Evolutionary conservation across 306 rosid species (phyloP), one percentile per base, ranked within the genome.

Genomic region (Pachyrhizus erosus): DNA sequence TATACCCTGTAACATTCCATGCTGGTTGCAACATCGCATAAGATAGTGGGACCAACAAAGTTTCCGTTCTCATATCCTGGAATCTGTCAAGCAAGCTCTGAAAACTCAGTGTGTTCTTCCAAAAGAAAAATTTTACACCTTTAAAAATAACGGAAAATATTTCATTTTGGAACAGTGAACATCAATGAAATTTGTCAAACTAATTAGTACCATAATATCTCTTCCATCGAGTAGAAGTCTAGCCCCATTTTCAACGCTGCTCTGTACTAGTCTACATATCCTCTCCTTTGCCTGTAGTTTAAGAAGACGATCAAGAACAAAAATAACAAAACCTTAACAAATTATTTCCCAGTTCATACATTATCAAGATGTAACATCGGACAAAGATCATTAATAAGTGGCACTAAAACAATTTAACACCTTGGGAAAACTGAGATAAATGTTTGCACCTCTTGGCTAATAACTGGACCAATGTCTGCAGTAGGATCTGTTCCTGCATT

Each of bases 401-500:
- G 49, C 54, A 55, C 55, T n/a, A 12, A 79, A 70, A 65, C 27
- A 81, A 76, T 33, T 45, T 18, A 75, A 43, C 70, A 18, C 64
- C 68, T 14, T 0, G 9, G 74, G 14, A 62, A 33, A 39, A 27
- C 45, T 43, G 14, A 85, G 57, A 37, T 52, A 73, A 80, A 31
- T 73, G 46, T 61, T 34, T 55, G 81, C 82, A 90, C 94, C 92
- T 92, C 92, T 81, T 84, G 84, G 48, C 92, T 87, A 84, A 87
- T 86, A 74, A 90, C 90, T 79, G 97, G 92, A 90, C 97, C 94
- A 82, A 90, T 84, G 77, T 90, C 90, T 14, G 97, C 91, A 64
- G 51, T 40, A 54, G 92, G 91, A 77, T 89, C 91, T 21, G 92
- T 88, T 82, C 97, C 92, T 64, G 84, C 91, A 84, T 86, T 92